These are phyloP conservation scores for Perkinsela sp. DNA, from an alignment of 208 protist species.

Conservation along the genomic window DNA sequence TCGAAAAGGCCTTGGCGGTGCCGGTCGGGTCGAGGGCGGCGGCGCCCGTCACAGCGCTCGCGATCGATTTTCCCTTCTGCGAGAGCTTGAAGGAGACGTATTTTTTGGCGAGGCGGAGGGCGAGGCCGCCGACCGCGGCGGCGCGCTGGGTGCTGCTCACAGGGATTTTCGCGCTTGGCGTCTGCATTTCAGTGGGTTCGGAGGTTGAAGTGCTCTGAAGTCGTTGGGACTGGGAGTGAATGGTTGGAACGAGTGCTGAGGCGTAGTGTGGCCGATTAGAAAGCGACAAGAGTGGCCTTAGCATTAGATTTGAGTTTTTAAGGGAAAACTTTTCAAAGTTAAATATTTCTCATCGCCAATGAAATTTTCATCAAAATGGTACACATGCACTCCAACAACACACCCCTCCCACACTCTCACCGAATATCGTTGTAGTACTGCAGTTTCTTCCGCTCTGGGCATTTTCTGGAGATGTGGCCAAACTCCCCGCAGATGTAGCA, in stretches of 20 bases:
- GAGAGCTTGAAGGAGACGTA: background rate
- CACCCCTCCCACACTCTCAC: too few relatives aligned
- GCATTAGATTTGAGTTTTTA: too few relatives aligned
- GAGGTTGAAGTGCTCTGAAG: too few relatives aligned
- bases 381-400: too few relatives aligned
- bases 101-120: background rate
- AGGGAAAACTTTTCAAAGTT: too few relatives aligned
- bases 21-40: background rate
- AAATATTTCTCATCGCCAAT: too few relatives aligned
- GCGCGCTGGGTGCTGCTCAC: background rate
- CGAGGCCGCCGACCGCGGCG: background rate
- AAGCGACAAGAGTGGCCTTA: too few relatives aligned
- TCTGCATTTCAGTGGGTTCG: background rate
- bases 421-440: background rate
- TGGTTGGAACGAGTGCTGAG: too few relatives aligned
- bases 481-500: background rate
- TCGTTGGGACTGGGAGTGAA: too few relatives aligned
- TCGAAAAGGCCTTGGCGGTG: slow-evolving; percentile 10
- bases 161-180: background rate
- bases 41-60: background rate
- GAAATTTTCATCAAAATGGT: too few relatives aligned
- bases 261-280: too few relatives aligned
- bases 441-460: background rate
- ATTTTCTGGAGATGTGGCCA: background rate
- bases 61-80: background rate